Percentiles rank a stretch among this genome's conserved stretches.
Conservation (phyloP, 2,329 filamentous ascomycete genomes). For the Fonsecaea monophora region DNA sequence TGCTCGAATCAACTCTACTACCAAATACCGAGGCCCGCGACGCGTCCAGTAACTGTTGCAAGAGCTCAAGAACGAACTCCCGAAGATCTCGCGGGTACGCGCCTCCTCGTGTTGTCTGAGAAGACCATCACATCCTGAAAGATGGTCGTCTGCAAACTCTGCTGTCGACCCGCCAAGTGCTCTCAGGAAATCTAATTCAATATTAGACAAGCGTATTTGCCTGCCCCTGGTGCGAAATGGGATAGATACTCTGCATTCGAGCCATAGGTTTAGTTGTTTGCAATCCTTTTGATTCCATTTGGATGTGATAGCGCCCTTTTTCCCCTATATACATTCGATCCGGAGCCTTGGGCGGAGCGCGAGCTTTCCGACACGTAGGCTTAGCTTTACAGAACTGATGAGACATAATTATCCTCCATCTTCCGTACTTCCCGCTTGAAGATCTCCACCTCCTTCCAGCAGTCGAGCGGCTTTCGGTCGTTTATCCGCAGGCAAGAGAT, state of each 20-base stretch:
- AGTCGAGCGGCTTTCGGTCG: constrained; percentile 87
- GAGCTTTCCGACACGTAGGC: neutral
- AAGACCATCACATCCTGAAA: neutral
- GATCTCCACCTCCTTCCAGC: constrained; percentile 88
- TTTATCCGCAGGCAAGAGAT: constrained; percentile 81
- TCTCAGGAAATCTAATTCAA: neutral
- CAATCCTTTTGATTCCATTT: neutral
- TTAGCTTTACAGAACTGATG: constrained; percentile 68
- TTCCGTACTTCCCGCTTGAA: constrained; percentile 89
- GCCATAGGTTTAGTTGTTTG: neutral
- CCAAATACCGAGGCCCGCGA: neutral
- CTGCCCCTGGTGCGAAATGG: neutral
- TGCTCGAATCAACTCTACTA: neutral
- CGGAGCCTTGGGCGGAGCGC: constrained; percentile 3
- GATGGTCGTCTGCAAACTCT: neutral
- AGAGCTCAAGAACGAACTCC: neutral
- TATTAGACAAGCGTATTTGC: no score
- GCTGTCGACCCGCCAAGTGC: neutral
- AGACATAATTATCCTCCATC: constrained; percentile 86
- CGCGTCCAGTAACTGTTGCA: neutral
- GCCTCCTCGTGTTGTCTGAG: neutral
- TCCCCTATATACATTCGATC: constrained; percentile 23
- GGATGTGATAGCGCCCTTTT: neutral
- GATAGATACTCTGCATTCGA: neutral
- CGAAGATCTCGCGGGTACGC: neutral